Evolutionary conservation across 345 rosid genomes (phyloP), one percentile per base, ranked within the genome.

Genomic region (Aquilaria sinensis): DNA sequence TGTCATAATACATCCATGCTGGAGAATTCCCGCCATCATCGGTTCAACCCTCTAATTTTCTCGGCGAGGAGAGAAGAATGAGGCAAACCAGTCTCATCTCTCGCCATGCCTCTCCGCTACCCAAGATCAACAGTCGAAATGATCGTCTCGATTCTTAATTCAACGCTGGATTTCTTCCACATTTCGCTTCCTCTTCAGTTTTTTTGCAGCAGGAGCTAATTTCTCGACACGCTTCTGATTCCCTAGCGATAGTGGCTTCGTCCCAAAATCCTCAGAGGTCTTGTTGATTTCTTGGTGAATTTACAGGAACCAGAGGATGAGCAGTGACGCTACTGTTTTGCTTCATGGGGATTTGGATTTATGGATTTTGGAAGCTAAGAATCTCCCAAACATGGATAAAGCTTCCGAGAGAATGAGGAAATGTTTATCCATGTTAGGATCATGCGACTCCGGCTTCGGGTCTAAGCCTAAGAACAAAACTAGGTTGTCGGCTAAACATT

Each of bases 351-450:
- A 82, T 58, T 66, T 87, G 62, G 85, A 84, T 60, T 49, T 82
- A 45, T 77, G 76, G 75, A 77, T 87, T 45, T 51, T 80, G 59
- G 94, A 84, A 65, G 94, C 94, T 10, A 84, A 77, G 52, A 74
- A 72, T 43, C 86, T 87, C 56, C 94, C 94, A 2, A 87, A 84
- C 65, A 80, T 87, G 94, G 94, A 87, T 80, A 47, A 80, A 51
- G 77, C 80, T 53, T 69, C 87, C 31, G 94, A 80, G 32, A 73
- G 79, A 55, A 62, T 82, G 75, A 77, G 84, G 67, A 77, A 53
- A 66, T 80, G 81, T 67, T 77, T 80, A 61, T 55, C 72, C 12
- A 65, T 79, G 65, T 51, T 75, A 31, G 75, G 78, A 10, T 45
- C 78, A 50, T 81, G 74, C 67, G 30, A 61, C 16, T n/a, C 74